Base-by-base conservation (phyloP, 768 basidiomycete genomes). In the Sporobolomyces roseus region DNA sequence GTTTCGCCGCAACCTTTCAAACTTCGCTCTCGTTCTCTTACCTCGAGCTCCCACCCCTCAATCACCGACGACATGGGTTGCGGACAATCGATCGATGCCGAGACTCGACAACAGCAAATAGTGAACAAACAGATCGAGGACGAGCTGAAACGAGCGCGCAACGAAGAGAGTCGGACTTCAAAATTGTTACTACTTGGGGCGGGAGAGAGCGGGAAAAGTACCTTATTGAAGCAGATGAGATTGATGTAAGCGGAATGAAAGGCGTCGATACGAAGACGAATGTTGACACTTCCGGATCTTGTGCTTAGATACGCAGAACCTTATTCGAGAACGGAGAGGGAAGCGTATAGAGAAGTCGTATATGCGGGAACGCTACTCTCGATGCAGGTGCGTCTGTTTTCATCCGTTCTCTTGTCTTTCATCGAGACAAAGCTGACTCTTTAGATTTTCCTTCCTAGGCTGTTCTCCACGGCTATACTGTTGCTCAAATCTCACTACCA, bases 301-400 rank as follows among this genome's bases (percentile, higher is more conserved):
- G n/a, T 63, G 50, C 4, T 2, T 60, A 70, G 63, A 45, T 70
- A 70, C 36, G 23, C 60, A 21, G 14, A 36, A 7, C 65, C 65
- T 0, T 93, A 92, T 82, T 89, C 88, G 75, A 85, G 87, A 50
- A 84, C 85, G 71, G 92, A 94, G 80, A 83, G 93, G 46, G 89
- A 91, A 58, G 88, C 88, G 17, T 94, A 92, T 85, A 90, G 88
- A 79, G 92, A 93, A 80, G 92, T 94, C 77, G 92, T 94, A 74
- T 93, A 84, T 75, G 87, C 88, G 51, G 93, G 93, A 78, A 92
- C 90, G 29, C 84, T 93, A 68, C 91, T 93, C 79, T 90, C 88
- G 30, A 93, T 93, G 91, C 87, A 90, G 23, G 91, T 91, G 49
- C 17, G 55, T 48, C 8, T 21, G 5, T 8, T 6, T 8, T 25